phyloP scores from a whole-genome alignment of 2,329 filamentous ascomycete genomes.

The Anthostomella pinea region DNA sequence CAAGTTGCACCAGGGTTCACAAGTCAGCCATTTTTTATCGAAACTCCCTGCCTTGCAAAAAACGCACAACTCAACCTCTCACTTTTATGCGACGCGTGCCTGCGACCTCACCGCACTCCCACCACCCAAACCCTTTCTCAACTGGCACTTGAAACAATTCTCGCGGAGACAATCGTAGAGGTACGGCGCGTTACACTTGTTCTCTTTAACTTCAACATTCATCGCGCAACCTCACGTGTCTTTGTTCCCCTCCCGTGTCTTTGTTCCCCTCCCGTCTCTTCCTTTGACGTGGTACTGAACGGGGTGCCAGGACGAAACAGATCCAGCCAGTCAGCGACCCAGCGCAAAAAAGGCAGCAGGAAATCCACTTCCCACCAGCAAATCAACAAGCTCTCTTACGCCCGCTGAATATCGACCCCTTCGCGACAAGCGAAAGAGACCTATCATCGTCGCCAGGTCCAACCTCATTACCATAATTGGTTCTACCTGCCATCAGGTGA shows the following conservation, averaged over 20 bases:
- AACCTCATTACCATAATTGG: constrained; percentile 47
- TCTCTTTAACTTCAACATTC: constrained; percentile 10
- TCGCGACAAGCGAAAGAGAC: constrained; percentile 38
- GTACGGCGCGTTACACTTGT: no score
- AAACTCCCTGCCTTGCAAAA: constrained; percentile 10
- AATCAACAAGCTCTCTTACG: constrained; percentile 49
- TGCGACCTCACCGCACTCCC: constrained; percentile 16
- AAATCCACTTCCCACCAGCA: constrained; percentile 36
- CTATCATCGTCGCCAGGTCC: constrained; percentile 51
- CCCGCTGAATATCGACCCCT: constrained; percentile 38
- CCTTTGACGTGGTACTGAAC: constrained; percentile 21
- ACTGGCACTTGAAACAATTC: not conserved
- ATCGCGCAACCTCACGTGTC: no score
- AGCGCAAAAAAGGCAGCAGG: constrained; percentile 29
- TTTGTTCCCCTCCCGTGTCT: constrained; percentile 4
- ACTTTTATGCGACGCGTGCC: constrained; percentile 11
- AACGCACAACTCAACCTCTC: constrained; percentile 15
- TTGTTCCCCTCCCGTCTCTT: constrained; percentile 12
- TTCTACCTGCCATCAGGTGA: constrained; percentile 49
- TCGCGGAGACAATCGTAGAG: not conserved
- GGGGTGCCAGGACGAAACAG: constrained; percentile 19
- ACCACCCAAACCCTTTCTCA: constrained; percentile 8
- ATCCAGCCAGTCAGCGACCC: constrained; percentile 32
- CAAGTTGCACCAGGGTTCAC: constrained; percentile 15
- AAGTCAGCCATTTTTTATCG: constrained; percentile 13